phyloP scores from a whole-genome alignment of 257 asterid genomes.

The Salvia splendens region DNA sequence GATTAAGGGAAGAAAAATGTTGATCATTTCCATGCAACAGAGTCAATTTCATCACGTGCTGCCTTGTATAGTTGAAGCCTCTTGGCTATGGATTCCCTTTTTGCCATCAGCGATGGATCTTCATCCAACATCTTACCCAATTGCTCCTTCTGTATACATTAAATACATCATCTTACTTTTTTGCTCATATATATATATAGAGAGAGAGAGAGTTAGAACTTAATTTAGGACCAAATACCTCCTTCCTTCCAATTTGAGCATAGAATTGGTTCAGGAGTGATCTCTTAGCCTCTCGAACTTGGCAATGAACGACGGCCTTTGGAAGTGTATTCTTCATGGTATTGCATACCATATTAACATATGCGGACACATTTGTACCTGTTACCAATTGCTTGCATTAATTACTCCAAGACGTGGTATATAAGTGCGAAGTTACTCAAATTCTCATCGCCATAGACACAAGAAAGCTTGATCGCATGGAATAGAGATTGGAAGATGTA shows the following conservation, averaged over 20 bases:
- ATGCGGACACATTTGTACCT: slow-evolving; percentile 86
- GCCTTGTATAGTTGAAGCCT: slow-evolving; percentile 91
- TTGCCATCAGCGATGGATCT: slow-evolving; percentile 91
- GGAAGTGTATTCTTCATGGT: slow-evolving; percentile 79
- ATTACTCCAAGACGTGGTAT: too few species aligned
- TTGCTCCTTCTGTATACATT: slow-evolving; percentile 73
- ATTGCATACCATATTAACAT: slow-evolving; percentile 82
- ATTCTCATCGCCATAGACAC: too few species aligned
- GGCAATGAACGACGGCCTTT: slow-evolving; percentile 95
- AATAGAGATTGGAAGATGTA: slow-evolving; percentile 28
- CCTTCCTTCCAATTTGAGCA: slow-evolving; percentile 86
- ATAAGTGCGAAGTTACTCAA: too few species aligned
- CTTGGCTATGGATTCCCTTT: slow-evolving; percentile 78
- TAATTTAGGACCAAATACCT: slow-evolving; percentile 50
- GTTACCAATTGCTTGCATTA: background rate
- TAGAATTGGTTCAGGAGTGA: slow-evolving; percentile 73
- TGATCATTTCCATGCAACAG: slow-evolving; percentile 92
- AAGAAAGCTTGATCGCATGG: too few species aligned
- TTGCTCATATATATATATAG: background rate
- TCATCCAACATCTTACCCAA: slow-evolving; percentile 93
- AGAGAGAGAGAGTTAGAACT: background rate
- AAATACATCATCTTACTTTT: background rate
- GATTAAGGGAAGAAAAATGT: too few species aligned
- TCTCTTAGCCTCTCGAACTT: slow-evolving; percentile 89
- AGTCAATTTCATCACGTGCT: slow-evolving; percentile 92